phyloP scores from a whole-genome alignment of 345 rosid genomes.

The Murraya paniculata region DNA sequence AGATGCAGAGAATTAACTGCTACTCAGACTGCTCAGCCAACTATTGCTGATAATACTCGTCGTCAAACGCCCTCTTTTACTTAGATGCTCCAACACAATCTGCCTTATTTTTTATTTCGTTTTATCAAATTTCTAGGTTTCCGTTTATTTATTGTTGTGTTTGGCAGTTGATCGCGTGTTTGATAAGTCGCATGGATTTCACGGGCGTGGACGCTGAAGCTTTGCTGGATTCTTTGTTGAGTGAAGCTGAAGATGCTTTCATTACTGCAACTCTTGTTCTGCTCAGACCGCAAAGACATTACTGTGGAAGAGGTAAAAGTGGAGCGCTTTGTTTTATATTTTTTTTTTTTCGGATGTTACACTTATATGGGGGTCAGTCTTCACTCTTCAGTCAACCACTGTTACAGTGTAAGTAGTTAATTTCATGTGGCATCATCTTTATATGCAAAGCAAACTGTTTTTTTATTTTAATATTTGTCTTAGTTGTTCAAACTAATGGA shows the following conservation, averaged over 20 bases:
- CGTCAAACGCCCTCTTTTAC: constrained; percentile 37
- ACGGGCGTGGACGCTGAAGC: constrained; percentile 76
- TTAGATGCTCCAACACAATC: constrained; percentile 25
- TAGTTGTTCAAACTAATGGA: neutral
- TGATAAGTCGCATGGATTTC: constrained; percentile 64
- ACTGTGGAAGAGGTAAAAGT: constrained; percentile 71
- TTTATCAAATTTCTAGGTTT: neutral
- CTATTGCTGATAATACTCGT: constrained; percentile 24
- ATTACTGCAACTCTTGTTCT: constrained; percentile 86
- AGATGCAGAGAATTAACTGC: neutral
- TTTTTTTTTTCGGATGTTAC: too few relatives aligned
- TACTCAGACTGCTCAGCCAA: constrained; percentile 29
- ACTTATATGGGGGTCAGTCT: too few relatives aligned
- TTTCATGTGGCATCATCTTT: too few relatives aligned
- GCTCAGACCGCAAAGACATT: constrained; percentile 90
- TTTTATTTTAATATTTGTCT: too few relatives aligned
- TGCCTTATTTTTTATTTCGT: neutral
- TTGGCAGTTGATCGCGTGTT: constrained; percentile 56
- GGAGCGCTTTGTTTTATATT: neutral
- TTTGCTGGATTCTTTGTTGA: constrained; percentile 56
- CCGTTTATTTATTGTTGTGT: neutral
- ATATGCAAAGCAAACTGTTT: too few relatives aligned
- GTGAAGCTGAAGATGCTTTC: constrained; percentile 55
- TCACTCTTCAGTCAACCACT: too few relatives aligned
- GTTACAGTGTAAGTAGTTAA: too few relatives aligned